These are phyloP conservation scores for Colletotrichum karsti DNA, from an alignment of 2,329 filamentous ascomycete genomes.

Conservation along the genomic window DNA sequence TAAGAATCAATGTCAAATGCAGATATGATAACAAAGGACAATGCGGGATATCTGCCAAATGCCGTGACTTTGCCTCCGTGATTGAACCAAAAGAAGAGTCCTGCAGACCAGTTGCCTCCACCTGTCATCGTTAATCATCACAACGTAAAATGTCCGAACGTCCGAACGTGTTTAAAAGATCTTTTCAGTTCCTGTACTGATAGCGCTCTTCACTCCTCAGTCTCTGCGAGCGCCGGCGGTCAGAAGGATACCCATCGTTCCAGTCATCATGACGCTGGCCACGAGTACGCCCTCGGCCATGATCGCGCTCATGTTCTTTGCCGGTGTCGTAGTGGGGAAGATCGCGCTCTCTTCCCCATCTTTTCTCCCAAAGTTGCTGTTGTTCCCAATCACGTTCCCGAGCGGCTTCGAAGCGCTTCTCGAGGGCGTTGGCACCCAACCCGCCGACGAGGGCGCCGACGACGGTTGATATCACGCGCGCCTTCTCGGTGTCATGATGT, in stretches of 20 bases:
- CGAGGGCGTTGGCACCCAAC: conserved; percentile 60
- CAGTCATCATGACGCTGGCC: conserved; percentile 34
- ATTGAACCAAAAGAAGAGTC: no score
- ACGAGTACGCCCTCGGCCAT: conserved; percentile 32
- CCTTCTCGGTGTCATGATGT: conserved; percentile 37
- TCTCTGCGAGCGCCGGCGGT: conserved; percentile 18
- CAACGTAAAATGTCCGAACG: neutral
- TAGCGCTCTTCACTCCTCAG: conserved; percentile 19
- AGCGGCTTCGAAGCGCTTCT: conserved; percentile 51
- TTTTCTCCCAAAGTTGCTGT: conserved; percentile 42
- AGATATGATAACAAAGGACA: no score
- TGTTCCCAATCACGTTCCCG: conserved; percentile 43
- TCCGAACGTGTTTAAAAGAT: neutral
- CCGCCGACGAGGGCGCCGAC: conserved; percentile 64
- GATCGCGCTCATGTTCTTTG: conserved; percentile 22
- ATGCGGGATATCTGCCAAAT: no score
- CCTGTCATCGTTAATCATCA: neutral
- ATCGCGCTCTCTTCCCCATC: conserved; percentile 39
- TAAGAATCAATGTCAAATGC: no score
- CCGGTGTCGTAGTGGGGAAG: conserved; percentile 35
- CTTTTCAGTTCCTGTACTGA: neutral
- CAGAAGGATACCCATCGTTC: conserved; percentile 29
- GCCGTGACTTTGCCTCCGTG: no score
- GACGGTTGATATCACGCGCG: conserved; percentile 55
- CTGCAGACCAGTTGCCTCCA: no score